phyloP scores from a whole-genome alignment of 139 green algal species.

The Picochlorum sp. region DNA sequence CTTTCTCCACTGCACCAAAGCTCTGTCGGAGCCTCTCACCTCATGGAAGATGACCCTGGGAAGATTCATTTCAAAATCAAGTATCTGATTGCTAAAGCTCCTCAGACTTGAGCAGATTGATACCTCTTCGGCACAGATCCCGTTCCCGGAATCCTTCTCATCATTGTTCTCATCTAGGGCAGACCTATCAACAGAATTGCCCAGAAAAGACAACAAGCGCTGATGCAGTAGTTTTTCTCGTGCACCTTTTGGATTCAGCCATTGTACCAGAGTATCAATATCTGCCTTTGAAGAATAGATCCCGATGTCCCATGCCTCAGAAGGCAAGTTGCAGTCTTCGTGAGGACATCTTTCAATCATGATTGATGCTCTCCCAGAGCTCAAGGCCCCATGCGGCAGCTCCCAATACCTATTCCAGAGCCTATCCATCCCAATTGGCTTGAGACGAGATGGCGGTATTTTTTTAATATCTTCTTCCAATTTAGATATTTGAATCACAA shows the following conservation, averaged over 20 bases:
- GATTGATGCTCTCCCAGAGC: not conserved
- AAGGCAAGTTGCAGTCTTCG: not conserved
- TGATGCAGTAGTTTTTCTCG: conserved; percentile 15
- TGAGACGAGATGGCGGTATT: conserved; percentile 7
- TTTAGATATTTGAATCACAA: conserved; percentile 24
- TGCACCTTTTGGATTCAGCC: conserved; percentile 26
- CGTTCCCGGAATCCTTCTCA: not conserved
- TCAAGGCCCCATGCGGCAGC: conserved; percentile 16
- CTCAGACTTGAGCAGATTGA: too few relatives aligned
- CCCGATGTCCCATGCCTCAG: conserved; percentile 14
- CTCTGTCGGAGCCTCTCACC: not conserved
- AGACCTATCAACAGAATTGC: not conserved
- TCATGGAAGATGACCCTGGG: not conserved
- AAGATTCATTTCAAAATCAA: conserved; percentile 9
- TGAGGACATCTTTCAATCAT: conserved; percentile 8
- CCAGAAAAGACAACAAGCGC: not conserved
- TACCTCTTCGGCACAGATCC: too few relatives aligned
- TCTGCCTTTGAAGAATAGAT: conserved; percentile 7
- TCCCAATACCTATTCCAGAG: conserved; percentile 52
- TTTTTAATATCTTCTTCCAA: conserved; percentile 24
- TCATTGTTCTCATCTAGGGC: not conserved
- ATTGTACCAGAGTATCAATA: conserved; percentile 20
- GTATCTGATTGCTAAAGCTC: too few relatives aligned
- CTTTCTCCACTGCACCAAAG: not conserved
- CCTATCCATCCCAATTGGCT: conserved; percentile 41